Base-by-base conservation (phyloP, 768 basidiomycete species). In the Scleroderma bovista region DNA sequence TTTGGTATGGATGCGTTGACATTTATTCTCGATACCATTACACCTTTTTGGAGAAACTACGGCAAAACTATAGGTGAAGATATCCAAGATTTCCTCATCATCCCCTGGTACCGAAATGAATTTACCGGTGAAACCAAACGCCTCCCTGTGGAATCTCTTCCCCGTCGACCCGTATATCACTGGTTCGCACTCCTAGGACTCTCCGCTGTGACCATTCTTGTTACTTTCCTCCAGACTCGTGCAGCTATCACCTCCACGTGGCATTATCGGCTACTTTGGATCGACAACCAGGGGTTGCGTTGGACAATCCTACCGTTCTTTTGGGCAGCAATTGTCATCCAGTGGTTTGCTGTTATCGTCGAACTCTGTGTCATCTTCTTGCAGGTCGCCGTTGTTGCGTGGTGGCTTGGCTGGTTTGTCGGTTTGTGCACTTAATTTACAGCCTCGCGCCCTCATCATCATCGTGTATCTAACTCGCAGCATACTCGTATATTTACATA, bases 31-130 rank as follows among this genome's bases (percentile, higher is more conserved):
- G 87, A 88, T 58, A 83, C 80, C 2, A 81, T 89, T 13, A 80
- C 87, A 1, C 88, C 88, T 0, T 79, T 90, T 60, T 89, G 88
- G 88, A 74, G 87, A 53, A 86, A 76, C 31, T 88, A 89, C 52
- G 88, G 88, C 46, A 88, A 85, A 59, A 78, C 79, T n/a, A 88
- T 90, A 46, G 84, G 86, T 29, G 79, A 86, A 60, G 88, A 90
- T 57, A 75, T 87, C 39, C 81, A 83, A 42, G 86, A 88, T 53
- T 89, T 89, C 60, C 78, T 89, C 51, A 86, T 90, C 57, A 81
- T 90, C 51, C 88, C 88, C 7, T 76, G 86, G 58, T 90, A 90
- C 54, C 79, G 88, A 31, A 87, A 90, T 62, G 88, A 89, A 60
- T 90, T 88, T 61, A 88, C 88, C 0, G 88, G 88, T 29, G 84